phyloP scores from a whole-genome alignment of 2,329 filamentous ascomycete species.

The Beauveria caledonica region DNA sequence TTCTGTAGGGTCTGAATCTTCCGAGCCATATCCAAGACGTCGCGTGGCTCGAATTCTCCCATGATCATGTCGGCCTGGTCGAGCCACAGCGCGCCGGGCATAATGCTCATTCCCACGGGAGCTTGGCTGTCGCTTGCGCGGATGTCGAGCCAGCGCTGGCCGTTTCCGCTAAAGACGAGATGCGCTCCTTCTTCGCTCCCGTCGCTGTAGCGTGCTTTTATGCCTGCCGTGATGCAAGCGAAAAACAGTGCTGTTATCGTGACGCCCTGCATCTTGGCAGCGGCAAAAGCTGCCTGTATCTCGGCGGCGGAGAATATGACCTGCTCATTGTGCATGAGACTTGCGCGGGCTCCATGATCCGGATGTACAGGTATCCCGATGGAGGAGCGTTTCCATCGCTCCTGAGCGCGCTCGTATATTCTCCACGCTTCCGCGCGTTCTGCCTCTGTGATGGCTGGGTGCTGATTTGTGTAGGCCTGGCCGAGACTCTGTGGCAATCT shows the following conservation, averaged over 20 bases:
- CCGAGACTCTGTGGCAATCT: not conserved
- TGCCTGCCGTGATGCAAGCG: not conserved
- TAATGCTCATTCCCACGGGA: not conserved
- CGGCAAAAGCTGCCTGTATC: not conserved
- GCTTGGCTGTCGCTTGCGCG: not conserved
- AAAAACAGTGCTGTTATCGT: not conserved
- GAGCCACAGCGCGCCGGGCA: slow-evolving; percentile 1
- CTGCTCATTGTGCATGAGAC: not conserved
- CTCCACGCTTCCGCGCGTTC: not conserved
- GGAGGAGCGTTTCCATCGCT: not conserved
- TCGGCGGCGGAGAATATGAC: not conserved
- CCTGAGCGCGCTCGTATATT: not conserved
- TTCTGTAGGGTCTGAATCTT: not conserved
- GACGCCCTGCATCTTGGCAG: not conserved
- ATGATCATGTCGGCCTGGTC: not conserved
- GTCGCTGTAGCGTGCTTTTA: not conserved
- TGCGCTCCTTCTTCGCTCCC: not conserved
- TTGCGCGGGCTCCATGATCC: not conserved
- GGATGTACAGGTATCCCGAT: not conserved
- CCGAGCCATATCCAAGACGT: not conserved
- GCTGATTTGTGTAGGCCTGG: not conserved
- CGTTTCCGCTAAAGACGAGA: not conserved
- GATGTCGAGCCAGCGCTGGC: not conserved
- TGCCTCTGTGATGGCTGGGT: not conserved
- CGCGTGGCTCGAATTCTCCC: too few relatives aligned